A percentile compares a stretch with the other conserved stretches of the same genome.
These are phyloP conservation scores for Hygrocybe coccinea DNA, from an alignment of 768 basidiomycete genomes.

Conservation along the genomic window DNA sequence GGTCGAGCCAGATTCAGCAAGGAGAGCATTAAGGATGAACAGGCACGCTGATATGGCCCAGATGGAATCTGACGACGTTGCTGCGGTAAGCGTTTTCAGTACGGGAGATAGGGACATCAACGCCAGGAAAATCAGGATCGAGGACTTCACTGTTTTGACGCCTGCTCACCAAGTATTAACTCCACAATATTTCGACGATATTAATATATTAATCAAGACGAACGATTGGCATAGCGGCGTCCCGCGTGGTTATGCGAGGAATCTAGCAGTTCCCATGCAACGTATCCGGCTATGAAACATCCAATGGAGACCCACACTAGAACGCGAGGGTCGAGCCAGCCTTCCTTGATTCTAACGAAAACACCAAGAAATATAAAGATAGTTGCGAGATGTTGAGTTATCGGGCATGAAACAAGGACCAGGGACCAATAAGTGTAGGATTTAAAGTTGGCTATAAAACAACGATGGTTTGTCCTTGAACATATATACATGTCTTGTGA, in stretches of 20 bases:
- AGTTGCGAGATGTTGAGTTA: slow-evolving; percentile 80
- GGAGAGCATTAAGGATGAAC: slow-evolving; percentile 73
- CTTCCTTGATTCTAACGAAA: slow-evolving; percentile 67
- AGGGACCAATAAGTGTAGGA: slow-evolving; percentile 75
- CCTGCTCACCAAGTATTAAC: slow-evolving; percentile 36
- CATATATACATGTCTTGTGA: background rate
- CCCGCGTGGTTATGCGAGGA: slow-evolving; percentile 23
- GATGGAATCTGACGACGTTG: slow-evolving; percentile 94
- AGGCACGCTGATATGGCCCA: slow-evolving; percentile 90
- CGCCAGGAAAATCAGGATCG: slow-evolving; percentile 80
- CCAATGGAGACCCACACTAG: slow-evolving; percentile 61
- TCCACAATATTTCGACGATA: background rate
- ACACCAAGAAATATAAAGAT: slow-evolving; percentile 78
- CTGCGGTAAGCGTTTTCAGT: slow-evolving; percentile 84
- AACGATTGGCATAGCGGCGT: slow-evolving; percentile 17
- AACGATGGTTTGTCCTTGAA: background rate
- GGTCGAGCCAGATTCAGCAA: slow-evolving; percentile 74
- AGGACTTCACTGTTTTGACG: slow-evolving; percentile 70
- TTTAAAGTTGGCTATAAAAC: slow-evolving; percentile 62
- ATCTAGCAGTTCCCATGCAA: slow-evolving; percentile 56
- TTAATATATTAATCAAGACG: slow-evolving; percentile 2
- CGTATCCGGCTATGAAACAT: slow-evolving; percentile 58
- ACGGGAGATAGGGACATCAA: slow-evolving; percentile 90
- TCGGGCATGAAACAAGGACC: slow-evolving; percentile 62
- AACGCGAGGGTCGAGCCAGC: slow-evolving; percentile 59